These are phyloP conservation scores for Myxozyma sirexii DNA, from an alignment of 805 yeast genomes.

Conservation along the genomic window DNA sequence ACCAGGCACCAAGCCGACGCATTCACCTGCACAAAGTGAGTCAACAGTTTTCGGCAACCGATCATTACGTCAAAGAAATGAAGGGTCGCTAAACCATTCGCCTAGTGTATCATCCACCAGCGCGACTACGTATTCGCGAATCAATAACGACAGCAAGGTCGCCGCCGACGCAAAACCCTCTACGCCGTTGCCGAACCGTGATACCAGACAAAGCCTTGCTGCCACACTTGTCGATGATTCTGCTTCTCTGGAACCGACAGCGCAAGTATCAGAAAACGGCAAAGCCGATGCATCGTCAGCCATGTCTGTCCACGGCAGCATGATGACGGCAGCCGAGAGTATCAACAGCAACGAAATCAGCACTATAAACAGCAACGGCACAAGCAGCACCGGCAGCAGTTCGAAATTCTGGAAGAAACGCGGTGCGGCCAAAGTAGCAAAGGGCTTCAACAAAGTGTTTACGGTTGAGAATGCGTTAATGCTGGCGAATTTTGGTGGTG, in stretches of 20 bases:
- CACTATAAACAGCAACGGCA: neutral
- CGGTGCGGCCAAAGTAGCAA: conserved; percentile 43
- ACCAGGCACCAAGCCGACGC: conserved; percentile 22
- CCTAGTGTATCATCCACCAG: neutral
- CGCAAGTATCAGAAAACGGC: neutral
- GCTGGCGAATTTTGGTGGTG: neutral
- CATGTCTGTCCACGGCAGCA: neutral
- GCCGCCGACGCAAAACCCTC: neutral
- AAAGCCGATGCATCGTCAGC: neutral
- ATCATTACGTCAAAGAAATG: neutral
- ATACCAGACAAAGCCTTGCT: neutral
- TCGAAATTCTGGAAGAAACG: conserved; percentile 42
- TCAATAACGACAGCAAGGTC: neutral
- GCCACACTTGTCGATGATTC: neutral
- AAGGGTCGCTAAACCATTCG: conserved; percentile 4
- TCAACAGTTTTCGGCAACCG: neutral
- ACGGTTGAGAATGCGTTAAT: conserved; percentile 24
- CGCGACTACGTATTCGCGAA: neutral
- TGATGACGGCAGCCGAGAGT: neutral
- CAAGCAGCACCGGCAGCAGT: conserved; percentile 1
- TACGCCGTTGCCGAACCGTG: neutral
- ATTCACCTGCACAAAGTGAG: neutral
- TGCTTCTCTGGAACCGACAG: neutral
- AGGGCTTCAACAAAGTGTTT: conserved; percentile 44
- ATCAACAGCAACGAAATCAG: conserved; percentile 4